Evolutionary conservation across 306 rosid species (phyloP).

Genomic region (Glycine tomentella): DNA sequence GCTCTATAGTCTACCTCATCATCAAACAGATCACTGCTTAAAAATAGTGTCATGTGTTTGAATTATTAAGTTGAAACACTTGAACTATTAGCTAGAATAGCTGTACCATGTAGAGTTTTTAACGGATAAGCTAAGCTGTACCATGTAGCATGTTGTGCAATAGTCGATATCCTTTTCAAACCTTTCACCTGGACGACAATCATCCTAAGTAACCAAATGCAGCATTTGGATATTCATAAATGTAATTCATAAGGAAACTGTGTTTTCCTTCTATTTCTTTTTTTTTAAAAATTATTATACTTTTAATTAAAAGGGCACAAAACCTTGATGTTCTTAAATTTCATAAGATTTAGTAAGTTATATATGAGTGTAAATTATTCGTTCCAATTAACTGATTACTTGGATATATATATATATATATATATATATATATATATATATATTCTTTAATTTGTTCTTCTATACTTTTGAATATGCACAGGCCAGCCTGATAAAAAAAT

Average conservation of each 20-base stretch:
- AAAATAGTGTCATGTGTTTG: conserved; percentile 30
- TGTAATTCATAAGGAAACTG: neutral
- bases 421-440: no score
- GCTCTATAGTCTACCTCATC: conserved; percentile 33
- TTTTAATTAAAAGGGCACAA: neutral
- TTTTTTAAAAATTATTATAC: neutral
- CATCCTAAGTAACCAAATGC: neutral
- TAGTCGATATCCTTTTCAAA: conserved; percentile 32
- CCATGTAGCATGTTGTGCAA: neutral
- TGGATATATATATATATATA: neutral
- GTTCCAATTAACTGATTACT: neutral
- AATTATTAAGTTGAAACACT: conserved; percentile 15
- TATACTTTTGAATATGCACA: conserved; percentile 4
- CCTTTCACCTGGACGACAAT: conserved; percentile 11
- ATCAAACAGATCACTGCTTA: conserved; percentile 26
- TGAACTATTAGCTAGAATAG: conserved; percentile 14
- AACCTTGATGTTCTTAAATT: neutral
- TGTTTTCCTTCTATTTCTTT: neutral
- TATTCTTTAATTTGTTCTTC: neutral
- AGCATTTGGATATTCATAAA: neutral
- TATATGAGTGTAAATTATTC: conserved; percentile 21
- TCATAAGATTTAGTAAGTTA: neutral
- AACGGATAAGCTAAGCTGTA: conserved; percentile 2
- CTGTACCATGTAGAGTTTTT: conserved; percentile 12
- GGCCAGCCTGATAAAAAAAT: conserved; percentile 1